Conservation (phyloP, 148 eudicot genomes). For the Persicaria tinctoria region DNA sequence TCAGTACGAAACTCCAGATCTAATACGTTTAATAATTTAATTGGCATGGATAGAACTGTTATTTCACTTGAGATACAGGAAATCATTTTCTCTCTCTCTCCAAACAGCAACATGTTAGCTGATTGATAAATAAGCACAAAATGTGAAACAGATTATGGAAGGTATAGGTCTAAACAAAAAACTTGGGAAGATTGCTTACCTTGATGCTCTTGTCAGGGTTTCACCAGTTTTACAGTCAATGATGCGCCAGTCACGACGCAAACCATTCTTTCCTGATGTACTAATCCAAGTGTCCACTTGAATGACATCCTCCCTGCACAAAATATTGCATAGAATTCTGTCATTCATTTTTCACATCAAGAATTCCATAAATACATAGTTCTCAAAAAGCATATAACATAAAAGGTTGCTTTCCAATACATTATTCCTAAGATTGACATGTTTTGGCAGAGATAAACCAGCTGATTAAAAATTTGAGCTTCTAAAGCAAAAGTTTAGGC, state of each 20-base stretch:
- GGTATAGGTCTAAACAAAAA: background rate
- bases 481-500: background rate
- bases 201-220: constrained; percentile 80
- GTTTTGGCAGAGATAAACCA: constrained; percentile 1
- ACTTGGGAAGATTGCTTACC: constrained; percentile 32
- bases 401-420: background rate
- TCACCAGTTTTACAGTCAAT: constrained; percentile 80
- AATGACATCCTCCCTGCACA: constrained; percentile 87
- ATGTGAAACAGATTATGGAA: background rate
- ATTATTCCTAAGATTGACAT: background rate
- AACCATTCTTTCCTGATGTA: constrained; percentile 87
- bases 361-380: background rate
- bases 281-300: constrained; percentile 97
- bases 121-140: constrained; percentile 2
- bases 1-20: background rate
- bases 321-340: constrained; percentile 11
- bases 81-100: background rate
- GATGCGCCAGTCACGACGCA: constrained; percentile 92
- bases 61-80: background rate
- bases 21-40: background rate
- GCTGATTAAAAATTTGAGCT: background rate
- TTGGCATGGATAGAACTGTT: background rate
- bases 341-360: background rate
- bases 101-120: background rate
- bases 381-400: background rate